Evolutionary conservation across 2,329 filamentous ascomycete genomes (phyloP).

Genomic region (Lecanoromycetidae sp.): DNA sequence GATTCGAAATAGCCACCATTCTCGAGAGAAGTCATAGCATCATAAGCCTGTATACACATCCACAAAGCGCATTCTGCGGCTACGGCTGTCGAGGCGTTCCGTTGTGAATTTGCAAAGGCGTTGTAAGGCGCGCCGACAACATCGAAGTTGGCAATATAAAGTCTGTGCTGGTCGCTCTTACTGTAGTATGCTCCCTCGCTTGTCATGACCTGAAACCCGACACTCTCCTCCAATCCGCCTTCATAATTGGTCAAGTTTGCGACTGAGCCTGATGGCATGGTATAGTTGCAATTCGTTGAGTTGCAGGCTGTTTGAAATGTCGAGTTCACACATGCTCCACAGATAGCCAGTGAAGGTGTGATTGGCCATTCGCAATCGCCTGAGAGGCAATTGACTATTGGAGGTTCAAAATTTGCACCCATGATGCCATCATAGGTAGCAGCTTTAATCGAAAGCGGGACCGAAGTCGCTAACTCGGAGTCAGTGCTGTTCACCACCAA

Average conservation of each 20-base stretch:
- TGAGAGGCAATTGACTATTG: conserved; percentile 1
- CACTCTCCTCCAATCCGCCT: too few species aligned
- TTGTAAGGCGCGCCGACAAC: neutral
- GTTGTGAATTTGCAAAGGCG: neutral
- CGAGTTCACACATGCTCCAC: conserved; percentile 3
- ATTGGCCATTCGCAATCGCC: conserved; percentile 12
- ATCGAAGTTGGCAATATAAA: conserved; percentile 13
- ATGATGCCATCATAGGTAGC: neutral
- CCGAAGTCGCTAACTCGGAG: neutral
- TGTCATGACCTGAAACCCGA: neutral
- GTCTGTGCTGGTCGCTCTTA: neutral
- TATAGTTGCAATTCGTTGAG: too few species aligned
- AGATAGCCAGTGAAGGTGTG: conserved; percentile 9
- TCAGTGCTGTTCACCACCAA: neutral
- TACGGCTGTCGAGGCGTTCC: neutral
- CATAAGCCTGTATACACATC: conserved; percentile 7
- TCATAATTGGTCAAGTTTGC: too few species aligned
- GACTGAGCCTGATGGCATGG: too few species aligned
- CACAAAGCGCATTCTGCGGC: conserved; percentile 6
- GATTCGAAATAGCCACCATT: neutral
- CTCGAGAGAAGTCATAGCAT: too few species aligned
- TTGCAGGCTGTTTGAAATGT: neutral
- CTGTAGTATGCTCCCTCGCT: conserved; percentile 1
- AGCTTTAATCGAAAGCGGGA: neutral
- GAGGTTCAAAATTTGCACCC: neutral